Evolutionary conservation across 495 filamentous ascomycete species (phyloP).

Genomic region (Lasiosphaeria hispida): DNA sequence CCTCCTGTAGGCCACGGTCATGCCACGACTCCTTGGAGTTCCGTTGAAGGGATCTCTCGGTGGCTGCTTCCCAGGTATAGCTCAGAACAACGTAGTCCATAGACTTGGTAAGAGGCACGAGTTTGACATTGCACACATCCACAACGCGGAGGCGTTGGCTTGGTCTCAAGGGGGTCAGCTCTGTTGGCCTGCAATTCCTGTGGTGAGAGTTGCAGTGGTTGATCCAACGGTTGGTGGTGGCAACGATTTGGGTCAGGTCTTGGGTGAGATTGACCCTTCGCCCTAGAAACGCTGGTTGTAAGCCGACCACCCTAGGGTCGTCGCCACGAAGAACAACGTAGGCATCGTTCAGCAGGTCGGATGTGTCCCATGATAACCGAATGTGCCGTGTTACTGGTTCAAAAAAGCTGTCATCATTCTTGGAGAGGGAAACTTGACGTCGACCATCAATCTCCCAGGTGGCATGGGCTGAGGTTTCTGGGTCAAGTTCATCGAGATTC

Average conservation of each 20-base stretch:
- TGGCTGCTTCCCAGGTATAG: conserved; percentile 6
- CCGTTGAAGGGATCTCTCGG: background rate
- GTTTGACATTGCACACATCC: background rate
- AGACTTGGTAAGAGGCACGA: background rate
- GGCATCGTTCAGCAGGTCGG: background rate
- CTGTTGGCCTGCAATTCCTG: background rate
- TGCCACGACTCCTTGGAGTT: background rate
- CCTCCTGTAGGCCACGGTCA: background rate
- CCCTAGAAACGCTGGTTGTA: background rate
- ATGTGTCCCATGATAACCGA: background rate
- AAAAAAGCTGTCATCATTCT: background rate
- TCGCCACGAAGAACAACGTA: background rate
- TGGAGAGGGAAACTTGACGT: background rate
- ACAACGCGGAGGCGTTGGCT: background rate
- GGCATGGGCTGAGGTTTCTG: background rate
- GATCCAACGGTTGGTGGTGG: background rate
- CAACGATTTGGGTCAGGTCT: background rate
- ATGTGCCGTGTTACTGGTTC: conserved; percentile 4
- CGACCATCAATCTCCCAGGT: conserved; percentile 3
- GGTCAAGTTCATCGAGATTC: background rate
- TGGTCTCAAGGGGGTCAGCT: too few species aligned
- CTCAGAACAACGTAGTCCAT: conserved; percentile 10
- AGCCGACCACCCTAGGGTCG: background rate
- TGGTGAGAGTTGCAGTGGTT: background rate
- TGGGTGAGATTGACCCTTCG: background rate